Evolutionary conservation across 2,329 filamentous ascomycete genomes (phyloP).

Genomic region (Eurotiales sp.): DNA sequence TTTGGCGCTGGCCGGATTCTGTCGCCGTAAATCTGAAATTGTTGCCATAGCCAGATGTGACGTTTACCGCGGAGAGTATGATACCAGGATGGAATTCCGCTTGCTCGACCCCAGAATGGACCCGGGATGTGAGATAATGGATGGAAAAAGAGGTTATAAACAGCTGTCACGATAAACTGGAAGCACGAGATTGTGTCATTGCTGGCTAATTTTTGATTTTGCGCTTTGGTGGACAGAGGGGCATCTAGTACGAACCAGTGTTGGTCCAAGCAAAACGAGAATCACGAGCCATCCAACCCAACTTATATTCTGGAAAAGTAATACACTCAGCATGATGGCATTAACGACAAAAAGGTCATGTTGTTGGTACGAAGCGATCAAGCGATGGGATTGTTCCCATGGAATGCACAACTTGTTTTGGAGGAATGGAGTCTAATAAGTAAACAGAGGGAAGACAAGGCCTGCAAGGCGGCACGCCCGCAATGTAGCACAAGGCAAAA

Average conservation of each 20-base stretch:
- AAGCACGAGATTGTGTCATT: neutral
- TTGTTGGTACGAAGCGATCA: too few species aligned
- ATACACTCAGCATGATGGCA: neutral
- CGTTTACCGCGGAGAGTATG: slow-evolving; percentile 1
- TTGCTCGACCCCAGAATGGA: neutral
- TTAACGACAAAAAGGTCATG: too few species aligned
- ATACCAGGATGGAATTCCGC: slow-evolving; percentile 3
- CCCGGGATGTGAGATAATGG: slow-evolving; percentile 1
- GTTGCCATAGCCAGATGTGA: slow-evolving; percentile 8
- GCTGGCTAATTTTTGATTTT: neutral
- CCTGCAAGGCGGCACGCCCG: too few species aligned
- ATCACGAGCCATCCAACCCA: neutral
- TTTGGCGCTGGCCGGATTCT: slow-evolving; percentile 1
- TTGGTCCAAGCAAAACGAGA: neutral
- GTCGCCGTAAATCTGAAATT: slow-evolving; percentile 3
- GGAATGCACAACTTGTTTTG: too few species aligned
- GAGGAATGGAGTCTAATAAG: too few species aligned
- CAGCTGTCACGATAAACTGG: neutral
- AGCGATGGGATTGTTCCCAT: too few species aligned
- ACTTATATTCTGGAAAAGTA: neutral
- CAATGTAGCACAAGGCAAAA: too few species aligned
- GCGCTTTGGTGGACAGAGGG: neutral
- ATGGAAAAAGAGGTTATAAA: slow-evolving; percentile 1
- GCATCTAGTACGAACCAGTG: neutral
- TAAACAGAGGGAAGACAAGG: too few species aligned